Conservation (phyloP, 2,329 filamentous ascomycete species). For the Arachnomyces sp. region DNA sequence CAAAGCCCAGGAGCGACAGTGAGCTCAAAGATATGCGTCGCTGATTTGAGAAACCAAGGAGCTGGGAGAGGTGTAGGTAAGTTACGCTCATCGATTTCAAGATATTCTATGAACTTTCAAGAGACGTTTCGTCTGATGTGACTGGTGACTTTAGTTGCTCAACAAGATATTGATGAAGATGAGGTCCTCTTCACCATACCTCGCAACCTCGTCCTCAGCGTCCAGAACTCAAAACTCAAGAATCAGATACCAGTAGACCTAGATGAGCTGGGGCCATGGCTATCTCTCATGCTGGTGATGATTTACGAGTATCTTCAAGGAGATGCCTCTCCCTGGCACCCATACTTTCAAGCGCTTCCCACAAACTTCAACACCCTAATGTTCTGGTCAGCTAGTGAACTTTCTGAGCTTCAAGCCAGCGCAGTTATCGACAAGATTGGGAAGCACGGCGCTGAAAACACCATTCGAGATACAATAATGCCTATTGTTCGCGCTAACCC, state of each 20-base stretch:
- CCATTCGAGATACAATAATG: constrained; percentile 53
- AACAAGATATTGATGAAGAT: constrained; percentile 60
- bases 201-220: constrained; percentile 60
- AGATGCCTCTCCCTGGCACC: constrained; percentile 60
- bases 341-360: constrained; percentile 72
- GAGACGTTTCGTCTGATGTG: constrained; percentile 17
- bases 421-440: constrained; percentile 71
- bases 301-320: constrained; percentile 64
- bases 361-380: constrained; percentile 72
- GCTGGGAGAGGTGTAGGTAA: constrained; percentile 58
- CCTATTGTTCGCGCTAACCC: constrained; percentile 43
- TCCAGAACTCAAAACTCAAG: constrained; percentile 63
- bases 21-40: constrained; percentile 51
- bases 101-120: constrained; percentile 10
- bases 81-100: too few relatives aligned
- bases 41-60: constrained; percentile 49
- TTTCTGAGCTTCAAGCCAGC: constrained; percentile 67
- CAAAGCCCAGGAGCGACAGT: constrained; percentile 45
- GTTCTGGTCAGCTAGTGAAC: constrained; percentile 72
- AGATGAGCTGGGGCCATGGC: constrained; percentile 41
- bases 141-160: constrained; percentile 52
- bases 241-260: constrained; percentile 51
- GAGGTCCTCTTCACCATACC: constrained; percentile 77
- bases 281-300: constrained; percentile 66
- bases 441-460: constrained; percentile 60